A percentile compares a stretch with the other conserved stretches of the same genome.
Conservation (phyloP, 768 basidiomycete genomes). For the Dictyophora rubrovolvata region DNA sequence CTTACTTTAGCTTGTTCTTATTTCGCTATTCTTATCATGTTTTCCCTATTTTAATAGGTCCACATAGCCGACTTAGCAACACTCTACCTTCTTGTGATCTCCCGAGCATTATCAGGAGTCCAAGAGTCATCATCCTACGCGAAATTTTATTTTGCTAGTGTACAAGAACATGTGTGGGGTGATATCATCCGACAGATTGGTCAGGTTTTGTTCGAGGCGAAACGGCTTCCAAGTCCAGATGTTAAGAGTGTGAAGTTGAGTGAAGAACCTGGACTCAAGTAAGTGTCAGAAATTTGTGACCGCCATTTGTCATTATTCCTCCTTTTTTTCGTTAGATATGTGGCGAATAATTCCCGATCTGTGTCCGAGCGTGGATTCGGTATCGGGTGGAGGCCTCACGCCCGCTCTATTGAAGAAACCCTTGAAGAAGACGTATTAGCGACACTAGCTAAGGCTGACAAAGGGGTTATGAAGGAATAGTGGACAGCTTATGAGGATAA, state of each 20-base stretch:
- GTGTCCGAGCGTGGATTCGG: conserved; percentile 13
- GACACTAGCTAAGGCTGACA: conserved; percentile 3
- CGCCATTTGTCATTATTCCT: neutral
- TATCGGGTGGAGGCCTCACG: conserved; percentile 13
- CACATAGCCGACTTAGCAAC: conserved; percentile 18
- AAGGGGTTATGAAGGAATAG: neutral
- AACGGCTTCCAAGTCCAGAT: conserved; percentile 9
- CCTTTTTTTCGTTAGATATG: neutral
- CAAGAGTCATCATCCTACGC: conserved; percentile 13
- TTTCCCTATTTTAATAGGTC: conserved; percentile 9
- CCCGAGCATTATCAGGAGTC: conserved; percentile 14
- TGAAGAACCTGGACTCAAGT: conserved; percentile 10
- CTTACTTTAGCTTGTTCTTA: neutral
- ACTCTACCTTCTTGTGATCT: conserved; percentile 17
- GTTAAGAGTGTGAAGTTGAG: conserved; percentile 10
- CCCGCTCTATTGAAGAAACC: conserved; percentile 7
- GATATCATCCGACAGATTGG: conserved; percentile 13
- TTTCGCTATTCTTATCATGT: neutral
- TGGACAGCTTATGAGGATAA: too few relatives aligned
- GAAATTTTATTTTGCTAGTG: conserved; percentile 18
- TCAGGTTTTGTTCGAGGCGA: conserved; percentile 10
- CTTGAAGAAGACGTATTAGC: conserved; percentile 7
- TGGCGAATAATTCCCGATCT: conserved; percentile 15
- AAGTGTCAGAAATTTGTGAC: neutral
- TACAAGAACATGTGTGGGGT: conserved; percentile 15